These are phyloP conservation scores for Gossypium trilobum DNA, from an alignment of 441 rosid species.

Conservation along the genomic window DNA sequence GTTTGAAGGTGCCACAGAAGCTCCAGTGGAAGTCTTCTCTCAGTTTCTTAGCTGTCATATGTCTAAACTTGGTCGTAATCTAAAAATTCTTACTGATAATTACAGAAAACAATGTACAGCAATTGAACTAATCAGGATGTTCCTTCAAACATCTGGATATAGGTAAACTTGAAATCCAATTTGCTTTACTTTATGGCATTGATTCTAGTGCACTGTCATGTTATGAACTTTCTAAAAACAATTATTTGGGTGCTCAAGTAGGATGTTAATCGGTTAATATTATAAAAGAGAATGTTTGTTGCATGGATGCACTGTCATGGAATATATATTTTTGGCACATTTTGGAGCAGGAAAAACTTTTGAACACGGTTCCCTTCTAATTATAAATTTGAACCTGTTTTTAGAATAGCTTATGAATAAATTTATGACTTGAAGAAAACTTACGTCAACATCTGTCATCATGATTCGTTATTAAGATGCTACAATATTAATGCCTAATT, in stretches of 20 bases:
- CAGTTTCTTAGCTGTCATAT: conserved; percentile 61
- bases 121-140: conserved; percentile 71
- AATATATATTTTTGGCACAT: not conserved
- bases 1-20: conserved; percentile 66
- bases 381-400: not conserved
- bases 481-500: not conserved
- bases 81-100: conserved; percentile 70
- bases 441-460: not conserved
- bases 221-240: not conserved
- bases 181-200: conserved; percentile 3
- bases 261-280: not conserved
- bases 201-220: not conserved
- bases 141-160: conserved; percentile 57
- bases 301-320: not conserved
- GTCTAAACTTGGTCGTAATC: conserved; percentile 52
- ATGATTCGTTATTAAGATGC: not conserved
- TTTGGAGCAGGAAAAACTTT: not conserved
- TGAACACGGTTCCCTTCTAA: not conserved
- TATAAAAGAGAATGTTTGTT: not conserved
- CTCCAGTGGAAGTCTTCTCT: conserved; percentile 71
- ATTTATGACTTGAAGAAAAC: not conserved
- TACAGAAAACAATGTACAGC: conserved; percentile 80
- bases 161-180: conserved; percentile 34
- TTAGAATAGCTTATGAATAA: not conserved
- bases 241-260: not conserved